Evolutionary conservation across 352 stramenopile species (phyloP).

Genomic region (Pythium utonaiense): DNA sequence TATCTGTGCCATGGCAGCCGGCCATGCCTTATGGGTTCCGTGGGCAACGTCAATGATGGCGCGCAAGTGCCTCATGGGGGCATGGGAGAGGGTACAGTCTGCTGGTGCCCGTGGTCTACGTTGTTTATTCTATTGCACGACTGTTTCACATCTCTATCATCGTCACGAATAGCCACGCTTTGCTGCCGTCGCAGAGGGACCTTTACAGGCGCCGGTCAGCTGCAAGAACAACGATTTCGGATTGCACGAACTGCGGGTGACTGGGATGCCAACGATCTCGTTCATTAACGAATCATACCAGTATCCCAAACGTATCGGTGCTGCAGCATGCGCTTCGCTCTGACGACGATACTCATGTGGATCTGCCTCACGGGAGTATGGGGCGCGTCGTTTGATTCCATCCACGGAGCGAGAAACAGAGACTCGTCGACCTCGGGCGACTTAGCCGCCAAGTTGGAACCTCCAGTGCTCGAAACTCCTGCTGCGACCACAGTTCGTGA

Average conservation of each 20-base stretch:
- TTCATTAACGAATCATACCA: too few species aligned
- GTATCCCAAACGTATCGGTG: too few species aligned
- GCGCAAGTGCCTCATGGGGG: too few species aligned
- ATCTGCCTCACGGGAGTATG: not conserved
- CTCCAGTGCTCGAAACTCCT: not conserved
- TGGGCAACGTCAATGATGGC: not conserved
- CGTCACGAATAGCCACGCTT: too few species aligned
- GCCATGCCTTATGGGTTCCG: not conserved
- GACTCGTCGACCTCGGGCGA: not conserved
- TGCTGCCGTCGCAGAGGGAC: too few species aligned
- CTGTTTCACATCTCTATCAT: too few species aligned
- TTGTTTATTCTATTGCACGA: too few species aligned
- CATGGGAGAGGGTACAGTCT: too few species aligned
- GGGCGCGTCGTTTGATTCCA: not conserved
- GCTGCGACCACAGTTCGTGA: not conserved
- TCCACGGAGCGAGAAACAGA: not conserved
- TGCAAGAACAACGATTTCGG: not conserved
- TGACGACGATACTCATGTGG: not conserved
- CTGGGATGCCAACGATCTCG: too few species aligned
- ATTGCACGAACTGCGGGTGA: too few species aligned
- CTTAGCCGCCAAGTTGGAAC: not conserved
- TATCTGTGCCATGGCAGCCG: not conserved
- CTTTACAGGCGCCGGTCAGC: not conserved
- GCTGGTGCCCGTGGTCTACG: too few species aligned
- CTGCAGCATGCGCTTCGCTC: too few species aligned